These are phyloP conservation scores for Bocquillonia castaneifolia DNA, from an alignment of 441 rosid genomes.

Conservation along the genomic window DNA sequence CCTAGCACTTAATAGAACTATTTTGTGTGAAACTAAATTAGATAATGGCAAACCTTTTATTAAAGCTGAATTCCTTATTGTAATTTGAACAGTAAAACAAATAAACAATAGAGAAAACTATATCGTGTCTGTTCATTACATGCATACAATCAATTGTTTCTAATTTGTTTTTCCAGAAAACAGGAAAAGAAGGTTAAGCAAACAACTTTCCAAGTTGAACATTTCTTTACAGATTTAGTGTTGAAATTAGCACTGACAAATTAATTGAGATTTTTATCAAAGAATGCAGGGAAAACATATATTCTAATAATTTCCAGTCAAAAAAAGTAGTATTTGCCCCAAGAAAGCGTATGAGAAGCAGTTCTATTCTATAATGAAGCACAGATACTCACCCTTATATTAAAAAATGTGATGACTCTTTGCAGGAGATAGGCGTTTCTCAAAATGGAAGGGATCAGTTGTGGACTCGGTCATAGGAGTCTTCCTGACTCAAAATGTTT, in stretches of 20 bases:
- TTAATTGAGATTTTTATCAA: not conserved
- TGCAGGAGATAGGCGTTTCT: constrained; percentile 96
- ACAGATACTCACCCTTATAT: constrained; percentile 12
- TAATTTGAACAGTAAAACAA: not conserved
- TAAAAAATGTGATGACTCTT: constrained; percentile 24
- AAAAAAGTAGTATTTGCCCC: not conserved
- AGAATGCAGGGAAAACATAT: not conserved
- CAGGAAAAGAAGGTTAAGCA: not conserved
- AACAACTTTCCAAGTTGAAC: not conserved
- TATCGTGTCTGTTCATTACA: too few relatives aligned
- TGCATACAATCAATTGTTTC: too few relatives aligned
- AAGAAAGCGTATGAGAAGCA: not conserved
- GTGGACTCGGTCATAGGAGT: constrained; percentile 97
- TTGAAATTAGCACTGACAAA: not conserved
- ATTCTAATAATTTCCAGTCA: not conserved
- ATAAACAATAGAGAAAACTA: not conserved
- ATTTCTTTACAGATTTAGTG: not conserved
- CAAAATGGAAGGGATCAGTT: constrained; percentile 97
- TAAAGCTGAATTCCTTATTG: not conserved
- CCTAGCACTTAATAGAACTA: not conserved
- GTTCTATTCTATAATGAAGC: not conserved
- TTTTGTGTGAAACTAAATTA: not conserved
- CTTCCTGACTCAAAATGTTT: constrained; percentile 94
- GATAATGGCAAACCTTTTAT: not conserved
- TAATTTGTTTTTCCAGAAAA: not conserved